These are phyloP conservation scores for Pseudonectria buxi DNA, from an alignment of 2,329 filamentous ascomycete genomes.

Conservation along the genomic window DNA sequence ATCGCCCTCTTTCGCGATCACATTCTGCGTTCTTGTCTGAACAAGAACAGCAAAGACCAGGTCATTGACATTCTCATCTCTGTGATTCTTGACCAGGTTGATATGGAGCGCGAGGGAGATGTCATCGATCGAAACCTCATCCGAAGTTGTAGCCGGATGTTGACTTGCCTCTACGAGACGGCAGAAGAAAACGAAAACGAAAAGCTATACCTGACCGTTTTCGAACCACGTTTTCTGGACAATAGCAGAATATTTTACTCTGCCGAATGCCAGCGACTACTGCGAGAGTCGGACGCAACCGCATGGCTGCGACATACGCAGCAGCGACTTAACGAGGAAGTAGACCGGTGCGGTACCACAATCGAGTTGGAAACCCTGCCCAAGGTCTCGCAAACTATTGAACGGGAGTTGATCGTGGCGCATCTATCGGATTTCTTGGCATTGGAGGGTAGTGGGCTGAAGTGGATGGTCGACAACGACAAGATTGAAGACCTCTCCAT, in stretches of 20 bases:
- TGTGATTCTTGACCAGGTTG: constrained; percentile 83
- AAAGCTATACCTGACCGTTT: constrained; percentile 76
- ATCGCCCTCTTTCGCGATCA: constrained; percentile 86
- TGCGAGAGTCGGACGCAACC: constrained; percentile 73
- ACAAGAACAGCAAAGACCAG: constrained; percentile 36
- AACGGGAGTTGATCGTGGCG: constrained; percentile 69
- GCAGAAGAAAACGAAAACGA: constrained; percentile 69
- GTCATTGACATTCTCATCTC: constrained; percentile 71
- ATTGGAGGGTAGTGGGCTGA: constrained; percentile 77
- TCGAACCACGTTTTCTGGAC: constrained; percentile 71
- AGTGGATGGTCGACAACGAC: constrained; percentile 88
- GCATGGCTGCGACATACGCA: constrained; percentile 74
- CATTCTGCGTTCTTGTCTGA: constrained; percentile 60
- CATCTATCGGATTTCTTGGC: constrained; percentile 77
- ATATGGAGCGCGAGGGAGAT: constrained; percentile 86
- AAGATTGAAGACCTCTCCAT: constrained; percentile 70
- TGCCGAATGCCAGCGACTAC: constrained; percentile 64
- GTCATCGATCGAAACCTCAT: constrained; percentile 78
- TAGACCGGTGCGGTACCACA: constrained; percentile 74
- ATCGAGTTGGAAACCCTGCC: constrained; percentile 64
- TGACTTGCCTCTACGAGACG: constrained; percentile 80
- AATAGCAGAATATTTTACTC: constrained; percentile 69
- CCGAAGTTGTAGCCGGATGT: constrained; percentile 79
- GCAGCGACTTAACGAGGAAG: constrained; percentile 71
- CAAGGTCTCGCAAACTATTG: constrained; percentile 71